Evolutionary conservation across 148 eudicot genomes (phyloP).

Genomic region (Vaccinium darrowii): DNA sequence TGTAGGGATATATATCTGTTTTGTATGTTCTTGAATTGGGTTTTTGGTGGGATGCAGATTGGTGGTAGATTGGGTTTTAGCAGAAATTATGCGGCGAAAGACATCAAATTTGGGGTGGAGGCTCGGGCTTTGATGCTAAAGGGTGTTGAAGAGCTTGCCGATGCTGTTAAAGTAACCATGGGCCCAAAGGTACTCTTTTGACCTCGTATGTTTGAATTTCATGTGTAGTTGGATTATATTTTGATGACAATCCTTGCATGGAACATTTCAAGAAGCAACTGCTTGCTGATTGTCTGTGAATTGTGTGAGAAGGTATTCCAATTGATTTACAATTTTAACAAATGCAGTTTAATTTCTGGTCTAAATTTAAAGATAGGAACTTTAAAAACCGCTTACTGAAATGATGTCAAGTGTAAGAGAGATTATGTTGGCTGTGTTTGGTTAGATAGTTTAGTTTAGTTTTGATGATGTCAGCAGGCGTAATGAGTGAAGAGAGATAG

Average conservation of each 20-base stretch:
- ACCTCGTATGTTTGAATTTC: background rate
- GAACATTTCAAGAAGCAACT: background rate
- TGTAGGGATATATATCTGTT: background rate
- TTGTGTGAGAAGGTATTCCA: background rate
- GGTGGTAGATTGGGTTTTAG: conserved; percentile 62
- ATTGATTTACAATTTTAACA: background rate
- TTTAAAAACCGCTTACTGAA: background rate
- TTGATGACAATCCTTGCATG: background rate
- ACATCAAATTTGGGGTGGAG: conserved; percentile 80
- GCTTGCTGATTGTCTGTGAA: background rate
- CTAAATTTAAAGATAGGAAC: background rate
- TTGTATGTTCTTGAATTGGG: background rate
- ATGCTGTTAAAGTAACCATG: conserved; percentile 98
- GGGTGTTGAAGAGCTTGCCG: conserved; percentile 93
- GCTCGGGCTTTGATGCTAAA: conserved; percentile 80
- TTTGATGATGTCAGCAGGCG: no score
- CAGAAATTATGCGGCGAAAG: conserved; percentile 95
- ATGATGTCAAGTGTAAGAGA: background rate
- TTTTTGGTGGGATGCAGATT: conserved; percentile 32
- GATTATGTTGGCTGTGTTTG: background rate
- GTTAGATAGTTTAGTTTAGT: no score
- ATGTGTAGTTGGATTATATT: background rate
- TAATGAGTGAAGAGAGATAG: no score
- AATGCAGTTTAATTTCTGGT: background rate
- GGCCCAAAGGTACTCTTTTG: conserved; percentile 73